These are phyloP conservation scores for Cucumis melo DNA, from an alignment of 306 rosid species.

Conservation along the genomic window DNA sequence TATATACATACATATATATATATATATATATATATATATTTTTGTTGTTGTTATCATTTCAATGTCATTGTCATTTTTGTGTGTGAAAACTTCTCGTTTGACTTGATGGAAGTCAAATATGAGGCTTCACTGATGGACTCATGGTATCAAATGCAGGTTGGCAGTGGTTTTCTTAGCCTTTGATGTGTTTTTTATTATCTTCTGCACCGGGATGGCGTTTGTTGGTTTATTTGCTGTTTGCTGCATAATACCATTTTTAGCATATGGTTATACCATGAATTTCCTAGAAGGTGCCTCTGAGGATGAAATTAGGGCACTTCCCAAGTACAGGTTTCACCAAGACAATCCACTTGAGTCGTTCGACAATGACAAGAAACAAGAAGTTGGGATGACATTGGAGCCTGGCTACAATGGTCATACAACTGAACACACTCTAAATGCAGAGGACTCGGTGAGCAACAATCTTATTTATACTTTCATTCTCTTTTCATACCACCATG, in stretches of 20 bases:
- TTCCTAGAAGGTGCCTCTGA: conserved; percentile 69
- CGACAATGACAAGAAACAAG: conserved; percentile 29
- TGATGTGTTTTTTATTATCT: conserved; percentile 64
- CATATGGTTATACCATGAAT: conserved; percentile 54
- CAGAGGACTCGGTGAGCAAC: conserved; percentile 73
- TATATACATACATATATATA: too few species aligned
- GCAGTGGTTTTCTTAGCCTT: conserved; percentile 77
- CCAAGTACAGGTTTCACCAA: conserved; percentile 50
- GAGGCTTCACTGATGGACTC: not conserved
- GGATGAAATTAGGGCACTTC: conserved; percentile 63
- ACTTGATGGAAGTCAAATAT: not conserved
- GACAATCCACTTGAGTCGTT: conserved; percentile 26
- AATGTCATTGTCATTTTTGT: not conserved
- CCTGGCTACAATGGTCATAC: conserved; percentile 23
- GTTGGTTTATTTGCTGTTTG: conserved; percentile 53
- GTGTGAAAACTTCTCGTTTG: not conserved
- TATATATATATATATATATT: too few species aligned
- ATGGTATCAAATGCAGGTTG: conserved; percentile 44
- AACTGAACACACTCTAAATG: conserved; percentile 35
- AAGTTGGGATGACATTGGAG: conserved; percentile 15
- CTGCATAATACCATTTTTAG: conserved; percentile 51
- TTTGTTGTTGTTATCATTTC: not conserved
- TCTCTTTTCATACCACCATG: not conserved
- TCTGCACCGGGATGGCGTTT: conserved; percentile 61
- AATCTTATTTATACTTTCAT: conserved; percentile 5